Evolutionary conservation across 345 rosid genomes (phyloP).

Genomic region (Mercurialis annua): DNA sequence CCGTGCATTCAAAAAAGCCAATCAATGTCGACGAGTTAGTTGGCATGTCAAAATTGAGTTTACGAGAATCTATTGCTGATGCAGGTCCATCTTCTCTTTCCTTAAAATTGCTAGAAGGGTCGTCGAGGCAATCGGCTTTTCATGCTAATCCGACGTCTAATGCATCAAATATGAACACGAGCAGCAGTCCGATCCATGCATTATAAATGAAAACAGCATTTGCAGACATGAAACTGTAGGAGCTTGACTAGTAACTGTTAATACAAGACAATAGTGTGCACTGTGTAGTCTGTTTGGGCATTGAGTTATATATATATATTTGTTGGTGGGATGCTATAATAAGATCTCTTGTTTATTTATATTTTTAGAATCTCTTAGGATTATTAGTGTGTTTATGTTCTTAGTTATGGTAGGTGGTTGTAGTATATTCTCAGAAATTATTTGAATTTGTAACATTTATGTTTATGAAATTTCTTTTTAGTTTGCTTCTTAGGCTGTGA

Average conservation of each 20-base stretch:
- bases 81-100: slow-evolving; percentile 30
- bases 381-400: slow-evolving; percentile 13
- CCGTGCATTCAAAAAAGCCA: slow-evolving; percentile 32
- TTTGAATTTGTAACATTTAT: slow-evolving; percentile 27
- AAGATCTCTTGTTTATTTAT: slow-evolving; percentile 16
- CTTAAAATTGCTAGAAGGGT: slow-evolving; percentile 24
- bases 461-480: not conserved
- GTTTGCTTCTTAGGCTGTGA: no score
- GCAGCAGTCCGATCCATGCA: slow-evolving; percentile 29
- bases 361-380: not conserved
- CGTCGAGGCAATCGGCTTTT: slow-evolving; percentile 33
- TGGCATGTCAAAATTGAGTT: slow-evolving; percentile 34
- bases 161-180: slow-evolving; percentile 18
- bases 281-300: slow-evolving; percentile 35
- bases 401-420: slow-evolving; percentile 30
- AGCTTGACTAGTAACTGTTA: slow-evolving; percentile 29
- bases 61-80: slow-evolving; percentile 25
- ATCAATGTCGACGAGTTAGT: slow-evolving; percentile 33
- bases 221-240: slow-evolving; percentile 19
- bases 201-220: slow-evolving; percentile 22
- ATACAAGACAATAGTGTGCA: slow-evolving; percentile 38
- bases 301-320: slow-evolving; percentile 25
- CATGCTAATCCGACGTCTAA: slow-evolving; percentile 25
- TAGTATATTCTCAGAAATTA: slow-evolving; percentile 34
- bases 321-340: slow-evolving; percentile 32